phyloP scores from a whole-genome alignment of 805 yeast species.

The Metschnikowia proteae region DNA sequence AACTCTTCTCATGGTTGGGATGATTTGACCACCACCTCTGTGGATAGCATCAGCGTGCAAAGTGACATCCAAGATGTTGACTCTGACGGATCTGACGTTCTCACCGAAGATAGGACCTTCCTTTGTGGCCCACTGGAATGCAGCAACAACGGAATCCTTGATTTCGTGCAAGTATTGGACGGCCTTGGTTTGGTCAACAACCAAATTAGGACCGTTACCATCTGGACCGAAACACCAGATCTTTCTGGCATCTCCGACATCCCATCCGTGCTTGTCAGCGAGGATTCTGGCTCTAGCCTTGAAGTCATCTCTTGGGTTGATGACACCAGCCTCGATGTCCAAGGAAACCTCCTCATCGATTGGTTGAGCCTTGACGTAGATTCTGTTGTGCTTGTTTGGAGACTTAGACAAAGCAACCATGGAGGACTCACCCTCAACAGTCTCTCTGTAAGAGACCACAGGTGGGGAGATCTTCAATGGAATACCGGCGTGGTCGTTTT shows the following conservation, averaged over 20 bases:
- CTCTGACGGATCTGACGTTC: slow-evolving; percentile 91
- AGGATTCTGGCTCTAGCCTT: slow-evolving; percentile 97
- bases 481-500: slow-evolving; percentile 99
- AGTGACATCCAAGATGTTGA: slow-evolving; percentile 98
- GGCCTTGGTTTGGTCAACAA: slow-evolving; percentile 99
- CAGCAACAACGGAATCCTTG: slow-evolving; percentile 99
- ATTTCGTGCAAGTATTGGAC: slow-evolving; percentile 98
- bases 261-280: slow-evolving; percentile 99
- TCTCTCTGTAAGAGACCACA: slow-evolving; percentile 98
- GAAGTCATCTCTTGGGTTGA: slow-evolving; percentile 95
- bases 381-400: slow-evolving; percentile 99
- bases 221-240: slow-evolving; percentile 99
- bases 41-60: slow-evolving; percentile 99
- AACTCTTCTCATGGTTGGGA: slow-evolving; percentile 99
- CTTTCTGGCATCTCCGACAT: slow-evolving; percentile 99
- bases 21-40: slow-evolving; percentile 99
- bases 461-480: slow-evolving; percentile 98
- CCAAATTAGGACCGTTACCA: slow-evolving; percentile 97
- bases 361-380: slow-evolving; percentile 96
- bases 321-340: slow-evolving; percentile 91
- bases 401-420: slow-evolving; percentile 97
- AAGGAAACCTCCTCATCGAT: slow-evolving; percentile 85
- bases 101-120: slow-evolving; percentile 99
- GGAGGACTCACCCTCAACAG: slow-evolving; percentile 89
- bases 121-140: slow-evolving; percentile 99